Evolutionary conservation across 805 yeast genomes (phyloP), one percentile per base, ranked within the genome.

Genomic region (Cyberlindnera amylophila): DNA sequence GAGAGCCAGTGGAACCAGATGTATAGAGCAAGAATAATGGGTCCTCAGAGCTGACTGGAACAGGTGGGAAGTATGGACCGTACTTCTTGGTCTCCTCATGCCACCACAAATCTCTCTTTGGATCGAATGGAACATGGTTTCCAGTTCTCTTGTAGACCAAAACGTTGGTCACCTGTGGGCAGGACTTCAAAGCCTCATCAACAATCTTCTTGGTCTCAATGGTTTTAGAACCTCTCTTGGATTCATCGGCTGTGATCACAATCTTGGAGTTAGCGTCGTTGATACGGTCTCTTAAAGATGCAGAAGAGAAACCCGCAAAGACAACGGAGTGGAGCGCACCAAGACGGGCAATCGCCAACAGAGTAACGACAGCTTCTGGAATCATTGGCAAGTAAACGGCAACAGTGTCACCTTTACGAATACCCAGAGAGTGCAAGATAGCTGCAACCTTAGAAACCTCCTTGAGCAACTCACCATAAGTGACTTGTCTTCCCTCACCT

Each of bases 311-410:
- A 6, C 95, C 95, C 23, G 95, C 95, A 68, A 86, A 86, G 26
- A 86, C 82, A 29, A 85, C 93, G 3, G 91, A 82, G 63, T 86
- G 95, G 46, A 85, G 70, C 12, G 95, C 95, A 55, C 95, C 95
- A 49, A 86, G 69, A 65, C 95, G 74, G 32, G 78, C 75, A 57
- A 85, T 82, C 19, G 95, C 95, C 64, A 86, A 66, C 70, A 86
- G 65, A 21, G 93, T 78, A 44, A 82, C 69, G 39, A 86, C 66
- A 31, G 93, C 90, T 61, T 84, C 86, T 35, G 90, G 84, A 50
- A 81, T 82, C 93, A 85, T 86, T 55, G 95, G 95, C 69, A 86
- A 70, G 62, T 86, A 86, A 40, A 86, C 85, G 18, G 93, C 93
- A 44, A 86, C 91, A 14, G 89, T 82, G 60, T 86, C 95, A 54